Percentiles rank a stretch among this genome's conserved stretches.
Conservation (phyloP, 257 asterid species). For the Asclepias syriaca region DNA sequence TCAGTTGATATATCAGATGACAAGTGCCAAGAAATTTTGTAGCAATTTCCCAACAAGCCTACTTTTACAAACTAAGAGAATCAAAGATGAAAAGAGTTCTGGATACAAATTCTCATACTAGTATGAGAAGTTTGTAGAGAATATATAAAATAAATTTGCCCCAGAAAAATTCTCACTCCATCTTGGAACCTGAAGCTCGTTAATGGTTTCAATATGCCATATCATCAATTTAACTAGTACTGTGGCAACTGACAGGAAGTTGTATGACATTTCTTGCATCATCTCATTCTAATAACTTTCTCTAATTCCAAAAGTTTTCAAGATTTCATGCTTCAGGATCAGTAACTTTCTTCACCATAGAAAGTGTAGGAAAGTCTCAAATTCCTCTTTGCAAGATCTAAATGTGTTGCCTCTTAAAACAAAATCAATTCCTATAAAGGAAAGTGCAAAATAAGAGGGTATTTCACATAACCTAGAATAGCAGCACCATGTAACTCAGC, state of each 20-base stretch:
- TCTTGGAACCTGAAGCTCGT: neutral
- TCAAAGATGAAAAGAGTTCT: neutral
- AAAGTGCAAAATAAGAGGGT: conserved; percentile 5
- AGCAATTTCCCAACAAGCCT: neutral
- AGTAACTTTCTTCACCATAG: neutral
- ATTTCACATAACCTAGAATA: conserved; percentile 50
- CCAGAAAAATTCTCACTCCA: neutral
- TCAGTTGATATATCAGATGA: neutral
- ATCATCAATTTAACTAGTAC: neutral
- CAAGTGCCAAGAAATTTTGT: neutral
- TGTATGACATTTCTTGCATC: neutral
- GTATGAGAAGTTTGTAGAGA: neutral
- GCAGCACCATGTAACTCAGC: conserved; percentile 81
- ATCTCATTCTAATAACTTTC: neutral
- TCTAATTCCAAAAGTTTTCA: neutral
- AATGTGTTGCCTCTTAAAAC: neutral
- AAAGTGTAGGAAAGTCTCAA: neutral
- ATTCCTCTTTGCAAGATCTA: neutral
- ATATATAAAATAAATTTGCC: neutral
- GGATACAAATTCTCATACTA: neutral
- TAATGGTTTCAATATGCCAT: neutral
- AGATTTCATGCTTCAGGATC: neutral
- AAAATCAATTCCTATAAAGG: neutral
- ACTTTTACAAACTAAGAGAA: neutral
- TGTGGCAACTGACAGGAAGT: neutral